A percentile compares a stretch with the other conserved stretches of the same genome.
phyloP scores from a whole-genome alignment of 805 yeast genomes.

The Lachancea quebecensis region DNA sequence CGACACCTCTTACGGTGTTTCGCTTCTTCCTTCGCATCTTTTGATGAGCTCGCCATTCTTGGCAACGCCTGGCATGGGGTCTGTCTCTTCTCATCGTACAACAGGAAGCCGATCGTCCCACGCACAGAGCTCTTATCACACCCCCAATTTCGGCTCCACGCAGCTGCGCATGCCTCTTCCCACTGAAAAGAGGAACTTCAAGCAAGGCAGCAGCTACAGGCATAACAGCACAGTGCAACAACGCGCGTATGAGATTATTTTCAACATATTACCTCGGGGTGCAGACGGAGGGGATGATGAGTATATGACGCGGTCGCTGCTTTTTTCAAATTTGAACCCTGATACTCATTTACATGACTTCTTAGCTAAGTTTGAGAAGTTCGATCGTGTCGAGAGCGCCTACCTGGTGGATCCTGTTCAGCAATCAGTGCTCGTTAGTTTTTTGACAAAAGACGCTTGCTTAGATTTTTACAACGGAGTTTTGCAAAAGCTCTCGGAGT shows the following conservation, averaged over 20 bases:
- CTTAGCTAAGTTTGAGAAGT: conserved; percentile 39
- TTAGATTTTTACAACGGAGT: conserved; percentile 34
- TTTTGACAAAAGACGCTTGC: conserved; percentile 31
- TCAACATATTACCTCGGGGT: conserved; percentile 11
- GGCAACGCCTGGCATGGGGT: conserved; percentile 26
- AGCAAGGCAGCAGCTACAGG: neutral
- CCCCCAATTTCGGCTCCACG: neutral
- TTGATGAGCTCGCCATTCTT: conserved; percentile 55
- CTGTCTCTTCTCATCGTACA: neutral
- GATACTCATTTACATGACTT: conserved; percentile 20
- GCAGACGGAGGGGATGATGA: conserved; percentile 30
- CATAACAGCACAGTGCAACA: conserved; percentile 7
- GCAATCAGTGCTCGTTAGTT: conserved; percentile 21
- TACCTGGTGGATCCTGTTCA: conserved; percentile 30
- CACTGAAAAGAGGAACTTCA: neutral
- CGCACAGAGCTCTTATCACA: neutral
- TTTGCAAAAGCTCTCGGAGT: conserved; percentile 32
- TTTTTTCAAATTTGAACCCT: conserved; percentile 23
- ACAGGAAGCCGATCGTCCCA: neutral
- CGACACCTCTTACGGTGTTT: conserved; percentile 52
- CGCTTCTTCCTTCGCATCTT: conserved; percentile 57
- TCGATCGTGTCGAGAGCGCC: conserved; percentile 59
- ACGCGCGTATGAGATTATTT: conserved; percentile 18
- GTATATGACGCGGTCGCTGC: conserved; percentile 28
- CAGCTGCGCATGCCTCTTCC: conserved; percentile 4